Percentiles rank a stretch among this genome's conserved stretches.
These are phyloP conservation scores for Monosporascus sp. DNA, from an alignment of 2,329 filamentous ascomycete genomes.

Conservation along the genomic window DNA sequence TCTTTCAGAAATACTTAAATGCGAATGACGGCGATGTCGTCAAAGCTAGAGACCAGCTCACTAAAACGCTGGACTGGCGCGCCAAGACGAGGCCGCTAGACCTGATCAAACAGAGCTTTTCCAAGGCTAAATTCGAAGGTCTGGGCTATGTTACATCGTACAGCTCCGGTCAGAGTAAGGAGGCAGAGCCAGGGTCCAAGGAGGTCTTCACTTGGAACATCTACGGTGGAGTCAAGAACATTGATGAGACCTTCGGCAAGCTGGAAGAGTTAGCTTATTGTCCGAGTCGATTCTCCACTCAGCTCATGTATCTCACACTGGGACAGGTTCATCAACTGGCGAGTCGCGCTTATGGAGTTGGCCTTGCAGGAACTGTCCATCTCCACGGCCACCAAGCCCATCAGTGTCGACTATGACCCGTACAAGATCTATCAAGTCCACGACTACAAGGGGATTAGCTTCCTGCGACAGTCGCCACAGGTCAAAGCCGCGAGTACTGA, in stretches of 20 bases:
- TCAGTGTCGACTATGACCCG: conserved; percentile 71
- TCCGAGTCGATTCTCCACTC: conserved; percentile 1
- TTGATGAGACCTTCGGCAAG: conserved; percentile 75
- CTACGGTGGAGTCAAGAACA: conserved; percentile 80
- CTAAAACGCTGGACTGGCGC: conserved; percentile 76
- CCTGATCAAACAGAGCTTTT: conserved; percentile 59
- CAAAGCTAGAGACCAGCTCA: conserved; percentile 72
- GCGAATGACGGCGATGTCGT: conserved; percentile 74
- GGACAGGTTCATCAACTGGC: conserved; percentile 79
- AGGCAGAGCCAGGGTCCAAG: conserved; percentile 33
- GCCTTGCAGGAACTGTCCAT: conserved; percentile 72
- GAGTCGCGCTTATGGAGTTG: conserved; percentile 84
- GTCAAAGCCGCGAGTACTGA: conserved; percentile 73
- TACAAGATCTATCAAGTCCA: conserved; percentile 92
- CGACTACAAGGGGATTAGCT: conserved; percentile 84
- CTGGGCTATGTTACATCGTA: conserved; percentile 80
- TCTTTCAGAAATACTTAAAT: conserved; percentile 89
- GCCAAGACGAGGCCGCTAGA: conserved; percentile 67
- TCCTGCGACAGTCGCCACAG: conserved; percentile 72
- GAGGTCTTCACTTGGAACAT: conserved; percentile 87
- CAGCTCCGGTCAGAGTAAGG: conserved; percentile 42
- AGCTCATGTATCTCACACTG: conserved; percentile 1
- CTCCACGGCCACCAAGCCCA: conserved; percentile 59
- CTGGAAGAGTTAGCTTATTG: conserved; percentile 62
- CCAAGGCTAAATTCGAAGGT: conserved; percentile 64